Base-by-base conservation (phyloP, 2,329 filamentous ascomycete species). In the Elsinoe australis region DNA sequence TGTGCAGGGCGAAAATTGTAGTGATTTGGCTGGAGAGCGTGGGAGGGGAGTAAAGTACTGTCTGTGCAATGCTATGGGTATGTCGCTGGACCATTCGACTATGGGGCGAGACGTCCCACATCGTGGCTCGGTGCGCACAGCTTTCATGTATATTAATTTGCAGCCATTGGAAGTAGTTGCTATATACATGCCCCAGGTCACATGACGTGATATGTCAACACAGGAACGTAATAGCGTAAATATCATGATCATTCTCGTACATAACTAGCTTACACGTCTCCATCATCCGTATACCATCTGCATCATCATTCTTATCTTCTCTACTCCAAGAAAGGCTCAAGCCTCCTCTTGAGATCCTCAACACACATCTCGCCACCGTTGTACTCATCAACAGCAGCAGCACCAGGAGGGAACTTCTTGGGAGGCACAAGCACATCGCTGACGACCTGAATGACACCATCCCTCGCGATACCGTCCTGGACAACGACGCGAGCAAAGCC, bases 391-490 rank as follows among this genome's bases (percentile, higher is more conserved):
- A 31, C 10, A 59, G 60, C 52, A n/a, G 18, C 8, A n/a, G 9
- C 31, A 19, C 18, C 22, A 8, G 28, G 21, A 12, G 47, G 47
- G 56, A 70, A 60, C 52, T 72, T 73, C 65, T 77, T 80, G 1
- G 87, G 86, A 33, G 89, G 89, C 54, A 95, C 79, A 50, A 94
- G 67, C 0, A 95, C 79, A 50, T 74, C 74, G 39, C 75, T 73
- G 0, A 92, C 71, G 12, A 90, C 80, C 49, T 95, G 89, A 29
- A 94, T 76, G 10, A 90, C 87, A 24, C 89, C 89, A 61, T 95
- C 85, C 59, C 74, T 77, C 0, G 82, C 84, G 49, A 92, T 64
- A 0, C 73, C 82, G 60, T 95, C 87, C 53, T 80, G 71, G 5
- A 86, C 69, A 0, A 71, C 70, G 1, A 94, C 83, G 5, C 70